Evolutionary conservation across 306 rosid genomes (phyloP), one percentile per base, ranked within the genome.

Genomic region (Geum urbanum): DNA sequence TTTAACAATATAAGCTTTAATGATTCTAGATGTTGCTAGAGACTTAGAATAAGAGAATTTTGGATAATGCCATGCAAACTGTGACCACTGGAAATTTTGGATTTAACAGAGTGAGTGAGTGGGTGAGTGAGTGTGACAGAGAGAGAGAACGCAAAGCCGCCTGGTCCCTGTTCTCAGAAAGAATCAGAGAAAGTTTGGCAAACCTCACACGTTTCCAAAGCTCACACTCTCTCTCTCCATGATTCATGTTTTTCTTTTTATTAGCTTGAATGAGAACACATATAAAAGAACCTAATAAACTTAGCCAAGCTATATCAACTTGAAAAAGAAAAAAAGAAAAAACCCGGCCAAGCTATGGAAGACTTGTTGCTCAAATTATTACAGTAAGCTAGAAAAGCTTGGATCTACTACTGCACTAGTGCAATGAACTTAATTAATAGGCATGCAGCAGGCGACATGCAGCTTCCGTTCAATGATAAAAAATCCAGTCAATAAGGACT

Each of bases 111-210:
- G 37, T 32, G 37, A 32, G 37, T 32, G 37, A 32, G 37, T 32
- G 1, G 4, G 37, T 32, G 37, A 32, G 37, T 32, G 37, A 32
- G 37, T 48, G 58, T 60, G 66, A 39, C 61, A 65, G 59, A 41
- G 53, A 41, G 68, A 56, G 13, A 51, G 22, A 54, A 5, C 5
- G 44, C 9, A 41, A 6, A 59, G 82, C 81, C 78, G 84, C 82
- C 79, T 32, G 76, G 74, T 82, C 77, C 63, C 64, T 4, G 5
- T 9, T 12, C 18, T 40, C 1, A 41, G 13, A n/a, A 39, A 50
- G 37, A 5, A 64, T 59, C 14, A 1, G 35, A 46, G 22, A 66
- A 70, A 72, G 76, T 77, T 81, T 60, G 61, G 77, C 67, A 63
- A 44, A 39, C 77, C 19, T 45, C 37, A 24, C 32, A 15, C 47